Evolutionary conservation across 1,284 basidiomycete species (phyloP).

Genomic region (Boletus sp.): DNA sequence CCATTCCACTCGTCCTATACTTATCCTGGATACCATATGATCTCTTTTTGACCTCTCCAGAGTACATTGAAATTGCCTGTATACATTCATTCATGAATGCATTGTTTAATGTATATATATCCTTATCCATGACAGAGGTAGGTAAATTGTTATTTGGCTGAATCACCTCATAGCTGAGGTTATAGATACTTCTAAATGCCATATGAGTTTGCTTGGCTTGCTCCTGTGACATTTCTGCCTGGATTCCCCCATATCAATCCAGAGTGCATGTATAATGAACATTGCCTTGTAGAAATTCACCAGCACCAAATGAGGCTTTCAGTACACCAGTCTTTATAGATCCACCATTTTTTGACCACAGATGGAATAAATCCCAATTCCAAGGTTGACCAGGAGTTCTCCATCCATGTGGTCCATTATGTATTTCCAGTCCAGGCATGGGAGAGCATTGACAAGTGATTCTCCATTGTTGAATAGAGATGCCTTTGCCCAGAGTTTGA

Average conservation of each 20-base stretch:
- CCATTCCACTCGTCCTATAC: slow-evolving; percentile 1
- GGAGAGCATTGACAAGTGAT: not conserved
- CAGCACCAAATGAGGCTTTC: slow-evolving; percentile 14
- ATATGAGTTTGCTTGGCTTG: slow-evolving; percentile 10
- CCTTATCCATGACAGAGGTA: slow-evolving; percentile 8
- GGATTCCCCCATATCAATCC: slow-evolving; percentile 12
- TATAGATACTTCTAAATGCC: slow-evolving; percentile 18
- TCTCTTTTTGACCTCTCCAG: not conserved
- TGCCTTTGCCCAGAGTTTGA: not conserved
- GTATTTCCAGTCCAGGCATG: not conserved
- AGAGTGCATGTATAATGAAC: slow-evolving; percentile 16
- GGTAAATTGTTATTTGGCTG: slow-evolving; percentile 10
- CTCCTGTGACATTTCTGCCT: slow-evolving; percentile 20
- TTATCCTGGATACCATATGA: slow-evolving; percentile 4
- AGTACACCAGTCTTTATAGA: slow-evolving; percentile 19
- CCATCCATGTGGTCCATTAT: not conserved
- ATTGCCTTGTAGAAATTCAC: slow-evolving; percentile 1
- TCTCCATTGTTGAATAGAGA: not conserved
- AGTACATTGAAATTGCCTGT: not conserved
- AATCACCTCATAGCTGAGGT: slow-evolving; percentile 19
- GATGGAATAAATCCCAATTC: not conserved
- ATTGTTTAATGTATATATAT: slow-evolving; percentile 1
- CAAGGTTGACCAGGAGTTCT: slow-evolving; percentile 2
- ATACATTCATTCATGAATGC: not conserved
- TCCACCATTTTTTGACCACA: not conserved